Evolutionary conservation across 2,329 filamentous ascomycete genomes (phyloP), one percentile per base, ranked within the genome.

Genomic region (Stenocarpella maydis): DNA sequence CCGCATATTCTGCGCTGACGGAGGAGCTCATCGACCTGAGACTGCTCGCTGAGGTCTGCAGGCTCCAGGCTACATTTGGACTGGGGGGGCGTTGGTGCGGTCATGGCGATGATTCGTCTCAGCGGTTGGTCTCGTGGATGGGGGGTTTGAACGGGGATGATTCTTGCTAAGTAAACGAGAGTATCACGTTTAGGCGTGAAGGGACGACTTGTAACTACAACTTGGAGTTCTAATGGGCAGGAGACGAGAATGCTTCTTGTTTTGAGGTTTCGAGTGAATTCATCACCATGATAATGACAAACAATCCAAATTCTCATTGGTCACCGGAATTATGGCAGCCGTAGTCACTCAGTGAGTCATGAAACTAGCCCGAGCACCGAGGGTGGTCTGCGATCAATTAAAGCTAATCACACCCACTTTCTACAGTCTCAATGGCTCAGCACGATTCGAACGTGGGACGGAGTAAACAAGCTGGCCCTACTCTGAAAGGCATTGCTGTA

Each of bases 1-100:
- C 71, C 71, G 53, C 71, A 72, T 21, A 69, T 64, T 7, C 60
- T 45, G 43, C 71, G 69, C 53, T 72, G 71, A 7, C 69, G 69
- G 52, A 72, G 69, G 2, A 72, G 67, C 47, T 72, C 69, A 28
- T 71, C 50, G 65, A 65, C 65, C 24, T 72, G 69, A 21, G 64
- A 55, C 17, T 68, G 55, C 17, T 71, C 70, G 19, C 37, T 21
- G n/a, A 72, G 67, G 50, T 71, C 19, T 17, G 69, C 52, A 4
- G 67, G 55, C 67, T 71, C 71, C 17, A 72, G 53, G 53, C 39
- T 34, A 41, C 69, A 71, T 24, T 67, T 69, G 19, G 66, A 54
- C 15, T 53, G 24, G 66, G 54, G 4, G 15, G 24, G 17, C 4
- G 19, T 2, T 10, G 12, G 14, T 1, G 45, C 10, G n/a, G 61